Base-by-base conservation (phyloP, 2,329 filamentous ascomycete genomes). In the Fusarium scirpi region DNA sequence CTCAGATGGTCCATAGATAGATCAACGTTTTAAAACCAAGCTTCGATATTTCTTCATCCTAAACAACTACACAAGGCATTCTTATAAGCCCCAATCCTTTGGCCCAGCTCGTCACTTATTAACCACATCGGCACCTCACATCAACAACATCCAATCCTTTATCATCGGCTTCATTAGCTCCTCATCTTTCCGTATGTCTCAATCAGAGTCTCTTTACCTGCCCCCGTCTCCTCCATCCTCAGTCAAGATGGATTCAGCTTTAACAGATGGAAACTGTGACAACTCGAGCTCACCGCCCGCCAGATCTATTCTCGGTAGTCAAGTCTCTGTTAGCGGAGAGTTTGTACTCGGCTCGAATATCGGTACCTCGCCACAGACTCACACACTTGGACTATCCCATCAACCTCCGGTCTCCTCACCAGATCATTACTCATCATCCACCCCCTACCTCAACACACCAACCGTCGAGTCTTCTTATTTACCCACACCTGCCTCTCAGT, bases 1-100 rank as follows among this genome's bases (percentile, higher is more conserved):
- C 74, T 76, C 71, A 75, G 74, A 76, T 70, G 71, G 44, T 74
- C 74, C 74, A 76, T 76, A 76, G 72, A 75, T 76, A 76, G 74
- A 76, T 75, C 74, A 69, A 49, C 51, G 59, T 67, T 70, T 64
- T 66, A 55, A 60, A 70, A 67, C 65, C 64, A 52, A 71, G 62
- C 69, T 60, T 70, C 69, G 66, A 73, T 69, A 65, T 62, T 58
- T 72, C 53, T 68, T 67, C 61, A 61, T 71, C 59, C 61, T 65
- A 62, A 59, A 62, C 71, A 66, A 52, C 56, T 70, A 74, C 56
- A 65, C 58, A 62, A 71, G 65, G 41, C 55, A 58, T 64, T 63
- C 32, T 63, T 76, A 70, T 68, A 76, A 75, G 63, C 69, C 70
- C 49, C 49, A 48, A 55, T 56, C 53, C 56, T 51, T 55, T 62